Evolutionary conservation across 768 basidiomycete genomes (phyloP), one percentile per base, ranked within the genome.

Genomic region (Boletus insuetus): DNA sequence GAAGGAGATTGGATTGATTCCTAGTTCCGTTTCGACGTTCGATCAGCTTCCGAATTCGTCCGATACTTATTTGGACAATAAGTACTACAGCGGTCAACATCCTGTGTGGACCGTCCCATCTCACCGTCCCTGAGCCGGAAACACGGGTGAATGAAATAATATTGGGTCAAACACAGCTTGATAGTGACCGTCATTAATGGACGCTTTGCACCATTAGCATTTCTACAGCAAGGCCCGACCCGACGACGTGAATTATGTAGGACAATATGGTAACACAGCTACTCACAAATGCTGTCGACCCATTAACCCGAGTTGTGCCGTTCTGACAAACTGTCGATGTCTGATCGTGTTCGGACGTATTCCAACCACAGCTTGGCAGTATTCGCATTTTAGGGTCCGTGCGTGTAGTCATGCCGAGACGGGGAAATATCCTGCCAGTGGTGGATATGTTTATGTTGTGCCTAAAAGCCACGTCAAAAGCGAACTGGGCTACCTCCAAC

Each of bases 331-430:
- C 14, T n/a, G 12, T n/a, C n/a, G n/a, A n/a, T n/a, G n/a, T 14
- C 4, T 22, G 20, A 6, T 13, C 8, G 39, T 9, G 31, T 19
- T 40, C 7, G 11, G 40, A 44, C 5, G 26, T 10, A 29, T 24
- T 37, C 16, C 12, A 31, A 35, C n/a, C 54, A 63, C 61, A 58
- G 60, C 60, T 39, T 62, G 49, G 56, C 48, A 11, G 41, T 34
- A 32, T 49, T 32, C 57, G 12, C 19, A 41, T 12, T 34, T 20
- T 14, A 13, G 16, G 16, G 16, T 24, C 35, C 17, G 26, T 2
- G 22, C 11, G 10, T 29, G 9, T 29, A 8, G 2, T 29, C 29
- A 29, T 29, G 29, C 29, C 7, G 8, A 29, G 8, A 8, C 29
- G 29, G 29, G 9, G 9, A 9, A 2, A 29, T 9, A 29, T 29